Percentiles rank a stretch among this genome's conserved stretches.
phyloP scores from a whole-genome alignment of 1,284 basidiomycete species.

The Termitomyces sp. region DNA sequence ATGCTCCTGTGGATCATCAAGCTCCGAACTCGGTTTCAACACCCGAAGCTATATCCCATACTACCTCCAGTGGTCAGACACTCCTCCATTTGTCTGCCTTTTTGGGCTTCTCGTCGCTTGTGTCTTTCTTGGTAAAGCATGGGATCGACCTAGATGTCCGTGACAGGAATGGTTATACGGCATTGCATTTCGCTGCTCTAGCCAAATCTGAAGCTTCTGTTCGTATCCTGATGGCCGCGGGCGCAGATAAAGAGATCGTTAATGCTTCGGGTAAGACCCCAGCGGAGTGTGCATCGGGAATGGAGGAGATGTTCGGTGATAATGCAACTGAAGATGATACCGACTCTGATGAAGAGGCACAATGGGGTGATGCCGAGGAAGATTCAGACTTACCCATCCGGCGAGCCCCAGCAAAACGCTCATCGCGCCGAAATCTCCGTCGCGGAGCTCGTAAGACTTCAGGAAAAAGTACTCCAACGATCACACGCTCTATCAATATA shows the following conservation, averaged over 20 bases:
- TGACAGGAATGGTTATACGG: slow-evolving; percentile 88
- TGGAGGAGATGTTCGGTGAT: slow-evolving; percentile 34
- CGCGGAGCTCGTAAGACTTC: slow-evolving; percentile 23
- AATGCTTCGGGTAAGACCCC: slow-evolving; percentile 78
- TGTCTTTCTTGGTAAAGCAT: slow-evolving; percentile 67
- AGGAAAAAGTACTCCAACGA: slow-evolving; percentile 22
- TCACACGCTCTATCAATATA: slow-evolving; percentile 22
- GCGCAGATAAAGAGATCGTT: slow-evolving; percentile 76
- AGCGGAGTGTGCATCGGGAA: slow-evolving; percentile 59
- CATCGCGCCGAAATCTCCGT: slow-evolving; percentile 25
- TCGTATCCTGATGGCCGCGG: slow-evolving; percentile 66
- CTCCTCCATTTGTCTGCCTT: slow-evolving; percentile 85
- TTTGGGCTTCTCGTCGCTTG: slow-evolving; percentile 73
- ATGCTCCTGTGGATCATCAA: slow-evolving; percentile 45
- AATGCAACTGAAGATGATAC: slow-evolving; percentile 33
- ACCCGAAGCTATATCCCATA: slow-evolving; percentile 53
- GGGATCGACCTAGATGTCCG: slow-evolving; percentile 79
- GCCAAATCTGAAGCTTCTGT: slow-evolving; percentile 64
- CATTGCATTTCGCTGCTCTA: slow-evolving; percentile 84
- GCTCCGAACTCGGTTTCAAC: slow-evolving; percentile 33
- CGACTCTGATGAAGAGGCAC: slow-evolving; percentile 54
- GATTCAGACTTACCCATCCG: slow-evolving; percentile 45
- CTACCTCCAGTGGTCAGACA: slow-evolving; percentile 70
- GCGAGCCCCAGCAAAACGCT: slow-evolving; percentile 24
- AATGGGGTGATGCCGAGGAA: slow-evolving; percentile 65